These are phyloP conservation scores for Claviceps spartinae DNA, from an alignment of 2,329 filamentous ascomycete genomes.

Conservation along the genomic window DNA sequence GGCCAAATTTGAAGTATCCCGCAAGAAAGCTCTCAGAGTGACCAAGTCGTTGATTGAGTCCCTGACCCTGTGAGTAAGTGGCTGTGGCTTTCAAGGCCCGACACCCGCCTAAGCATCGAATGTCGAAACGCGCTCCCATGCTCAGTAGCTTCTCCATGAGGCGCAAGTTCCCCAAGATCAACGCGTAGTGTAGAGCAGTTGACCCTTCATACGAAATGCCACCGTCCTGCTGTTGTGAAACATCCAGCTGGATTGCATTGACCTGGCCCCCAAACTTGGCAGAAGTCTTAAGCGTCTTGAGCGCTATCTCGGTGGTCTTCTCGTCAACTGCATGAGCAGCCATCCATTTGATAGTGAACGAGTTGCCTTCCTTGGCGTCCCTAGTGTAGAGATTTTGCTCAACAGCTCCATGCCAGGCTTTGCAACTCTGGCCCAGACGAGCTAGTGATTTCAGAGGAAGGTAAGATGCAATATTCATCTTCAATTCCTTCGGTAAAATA, in stretches of 20 bases:
- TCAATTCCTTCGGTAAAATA: not conserved
- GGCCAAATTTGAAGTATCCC: not conserved
- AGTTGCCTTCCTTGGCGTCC: slow-evolving; percentile 1
- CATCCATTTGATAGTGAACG: slow-evolving; percentile 2
- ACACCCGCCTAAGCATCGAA: not conserved
- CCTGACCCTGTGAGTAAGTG: not conserved
- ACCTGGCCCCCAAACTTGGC: not conserved
- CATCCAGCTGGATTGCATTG: not conserved
- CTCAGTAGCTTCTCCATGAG: not conserved
- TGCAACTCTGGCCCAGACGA: not conserved
- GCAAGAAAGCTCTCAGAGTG: not conserved
- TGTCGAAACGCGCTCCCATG: not conserved
- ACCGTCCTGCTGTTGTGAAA: not conserved
- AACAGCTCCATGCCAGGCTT: not conserved
- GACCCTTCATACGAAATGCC: not conserved
- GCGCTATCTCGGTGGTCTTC: not conserved
- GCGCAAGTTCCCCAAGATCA: not conserved
- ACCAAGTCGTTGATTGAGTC: no score
- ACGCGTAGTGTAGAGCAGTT: slow-evolving; percentile 2
- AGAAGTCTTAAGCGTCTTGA: not conserved
- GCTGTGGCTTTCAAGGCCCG: not conserved
- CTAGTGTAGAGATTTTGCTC: not conserved
- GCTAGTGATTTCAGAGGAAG: not conserved
- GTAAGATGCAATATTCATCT: not conserved
- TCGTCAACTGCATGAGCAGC: not conserved